These are phyloP conservation scores for Daedalea quercina DNA, from an alignment of 768 basidiomycete species.

Conservation along the genomic window DNA sequence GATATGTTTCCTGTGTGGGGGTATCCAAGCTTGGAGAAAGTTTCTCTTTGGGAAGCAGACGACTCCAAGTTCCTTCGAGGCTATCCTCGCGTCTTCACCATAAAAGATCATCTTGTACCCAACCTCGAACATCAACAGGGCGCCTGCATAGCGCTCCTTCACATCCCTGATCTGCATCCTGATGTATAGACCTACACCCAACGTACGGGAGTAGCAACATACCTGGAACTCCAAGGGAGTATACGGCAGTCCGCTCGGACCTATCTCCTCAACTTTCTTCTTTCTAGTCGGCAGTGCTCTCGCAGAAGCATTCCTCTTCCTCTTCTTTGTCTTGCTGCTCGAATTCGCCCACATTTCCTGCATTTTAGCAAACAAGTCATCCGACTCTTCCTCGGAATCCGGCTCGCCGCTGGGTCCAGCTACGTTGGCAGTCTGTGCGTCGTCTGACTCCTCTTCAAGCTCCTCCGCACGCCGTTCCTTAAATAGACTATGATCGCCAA, in stretches of 20 bases:
- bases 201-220: neutral
- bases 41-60: slow-evolving; percentile 67
- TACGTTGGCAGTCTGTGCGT: neutral
- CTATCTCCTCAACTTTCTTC: slow-evolving; percentile 40
- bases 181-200: neutral
- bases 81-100: slow-evolving; percentile 79
- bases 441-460: neutral
- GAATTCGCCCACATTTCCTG: slow-evolving; percentile 34
- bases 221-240: slow-evolving; percentile 76
- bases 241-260: slow-evolving; percentile 64
- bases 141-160: slow-evolving; percentile 58
- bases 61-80: slow-evolving; percentile 73
- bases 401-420: neutral
- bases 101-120: slow-evolving; percentile 85
- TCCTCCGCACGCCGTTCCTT: slow-evolving; percentile 3
- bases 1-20: slow-evolving; percentile 57
- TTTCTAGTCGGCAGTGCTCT: slow-evolving; percentile 9
- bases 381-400: slow-evolving; percentile 35
- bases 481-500: slow-evolving; percentile 38
- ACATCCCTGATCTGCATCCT: slow-evolving; percentile 28
- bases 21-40: slow-evolving; percentile 70
- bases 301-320: slow-evolving; percentile 2
- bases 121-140: slow-evolving; percentile 71
- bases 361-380: slow-evolving; percentile 40
- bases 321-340: slow-evolving; percentile 23